Conservation (phyloP, 305 asterid species). For the Rubia occidens region DNA sequence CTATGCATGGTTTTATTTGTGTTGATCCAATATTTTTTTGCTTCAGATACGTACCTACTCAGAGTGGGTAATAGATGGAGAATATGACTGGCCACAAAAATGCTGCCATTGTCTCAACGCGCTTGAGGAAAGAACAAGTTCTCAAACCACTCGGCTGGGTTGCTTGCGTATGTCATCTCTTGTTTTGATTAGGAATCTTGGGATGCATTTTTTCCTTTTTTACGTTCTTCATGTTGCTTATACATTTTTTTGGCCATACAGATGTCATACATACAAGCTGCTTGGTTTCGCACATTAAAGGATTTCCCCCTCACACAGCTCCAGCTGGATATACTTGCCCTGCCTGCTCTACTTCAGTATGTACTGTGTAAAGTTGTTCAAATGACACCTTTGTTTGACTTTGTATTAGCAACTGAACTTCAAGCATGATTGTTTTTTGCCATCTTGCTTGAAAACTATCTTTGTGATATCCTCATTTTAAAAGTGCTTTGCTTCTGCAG, state of each 20-base stretch:
- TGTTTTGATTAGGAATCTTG: slow-evolving; percentile 1
- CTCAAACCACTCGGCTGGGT: slow-evolving; percentile 79
- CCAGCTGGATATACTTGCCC: slow-evolving; percentile 94
- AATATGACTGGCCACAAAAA: slow-evolving; percentile 93
- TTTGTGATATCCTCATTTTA: not conserved
- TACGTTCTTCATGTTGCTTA: slow-evolving; percentile 4
- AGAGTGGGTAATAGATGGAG: slow-evolving; percentile 97
- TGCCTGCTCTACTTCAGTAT: slow-evolving; percentile 73
- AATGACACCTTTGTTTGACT: not conserved
- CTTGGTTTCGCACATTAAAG: slow-evolving; percentile 67
- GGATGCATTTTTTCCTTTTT: not conserved
- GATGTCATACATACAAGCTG: slow-evolving; percentile 78
- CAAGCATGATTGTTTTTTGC: not conserved
- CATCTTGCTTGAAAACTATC: slow-evolving; percentile 3
- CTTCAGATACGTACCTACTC: slow-evolving; percentile 75
- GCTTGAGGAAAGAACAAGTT: slow-evolving; percentile 56
- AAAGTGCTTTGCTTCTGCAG: slow-evolving; percentile 33
- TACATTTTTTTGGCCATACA: slow-evolving; percentile 21
- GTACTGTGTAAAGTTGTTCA: slow-evolving; percentile 14
- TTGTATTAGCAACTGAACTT: not conserved
- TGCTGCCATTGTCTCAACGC: slow-evolving; percentile 73
- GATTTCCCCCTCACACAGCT: slow-evolving; percentile 77
- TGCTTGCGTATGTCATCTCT: slow-evolving; percentile 69
- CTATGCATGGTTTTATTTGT: not conserved
- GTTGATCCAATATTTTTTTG: not conserved